Conservation (phyloP, 306 rosid genomes). For the Dryas octopetala region DNA sequence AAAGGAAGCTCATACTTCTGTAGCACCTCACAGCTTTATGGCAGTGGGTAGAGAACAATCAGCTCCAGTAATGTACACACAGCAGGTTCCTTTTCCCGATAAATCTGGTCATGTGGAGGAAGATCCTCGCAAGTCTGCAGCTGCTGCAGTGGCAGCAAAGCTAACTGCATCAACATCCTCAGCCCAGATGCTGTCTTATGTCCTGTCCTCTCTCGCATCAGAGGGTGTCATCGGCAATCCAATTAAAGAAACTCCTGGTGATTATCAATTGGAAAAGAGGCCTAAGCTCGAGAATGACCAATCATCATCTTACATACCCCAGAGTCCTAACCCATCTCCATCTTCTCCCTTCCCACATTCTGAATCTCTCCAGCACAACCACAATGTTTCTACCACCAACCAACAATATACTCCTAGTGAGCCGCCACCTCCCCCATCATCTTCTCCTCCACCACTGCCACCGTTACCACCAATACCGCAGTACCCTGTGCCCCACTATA, state of each 20-base stretch:
- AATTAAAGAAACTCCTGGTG: slow-evolving; percentile 54
- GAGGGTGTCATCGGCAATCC: slow-evolving; percentile 83
- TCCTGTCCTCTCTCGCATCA: slow-evolving; percentile 90
- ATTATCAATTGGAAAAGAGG: slow-evolving; percentile 77
- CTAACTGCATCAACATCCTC: slow-evolving; percentile 94
- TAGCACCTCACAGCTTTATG: slow-evolving; percentile 50
- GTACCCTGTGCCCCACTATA: slow-evolving; percentile 60
- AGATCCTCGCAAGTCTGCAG: slow-evolving; percentile 90
- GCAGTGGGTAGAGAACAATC: slow-evolving; percentile 69
- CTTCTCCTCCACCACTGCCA: slow-evolving; percentile 86
- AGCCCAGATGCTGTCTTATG: slow-evolving; percentile 89
- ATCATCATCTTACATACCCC: slow-evolving; percentile 48
- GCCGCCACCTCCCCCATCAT: slow-evolving; percentile 82
- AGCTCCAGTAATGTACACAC: slow-evolving; percentile 74
- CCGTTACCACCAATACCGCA: slow-evolving; percentile 82
- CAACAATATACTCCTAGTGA: slow-evolving; percentile 62
- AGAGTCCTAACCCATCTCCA: slow-evolving; percentile 56
- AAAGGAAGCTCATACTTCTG: slow-evolving; percentile 64
- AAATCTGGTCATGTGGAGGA: slow-evolving; percentile 61
- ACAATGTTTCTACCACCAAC: slow-evolving; percentile 42
- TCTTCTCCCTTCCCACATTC: slow-evolving; percentile 54
- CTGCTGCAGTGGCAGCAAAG: slow-evolving; percentile 98
- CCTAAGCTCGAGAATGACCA: slow-evolving; percentile 68
- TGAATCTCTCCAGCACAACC: slow-evolving; percentile 54
- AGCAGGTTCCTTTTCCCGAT: slow-evolving; percentile 47